A percentile compares a stretch with the other conserved stretches of the same genome.
phyloP scores from a whole-genome alignment of 768 basidiomycete genomes.

The Neoboletus subvelutipes region DNA sequence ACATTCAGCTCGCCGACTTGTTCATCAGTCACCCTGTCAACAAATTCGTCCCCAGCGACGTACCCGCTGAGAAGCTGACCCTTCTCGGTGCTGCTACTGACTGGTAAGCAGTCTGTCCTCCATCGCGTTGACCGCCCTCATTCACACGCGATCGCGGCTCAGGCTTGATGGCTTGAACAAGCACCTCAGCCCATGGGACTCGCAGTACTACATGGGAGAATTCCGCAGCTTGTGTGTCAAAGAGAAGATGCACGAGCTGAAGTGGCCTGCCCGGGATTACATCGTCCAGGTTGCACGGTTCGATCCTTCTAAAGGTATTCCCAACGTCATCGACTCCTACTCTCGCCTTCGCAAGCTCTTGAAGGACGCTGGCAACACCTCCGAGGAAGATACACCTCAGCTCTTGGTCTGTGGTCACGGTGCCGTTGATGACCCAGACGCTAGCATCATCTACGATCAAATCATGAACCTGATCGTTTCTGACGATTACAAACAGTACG shows the following conservation, averaged over 20 bases:
- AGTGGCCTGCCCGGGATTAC: slow-evolving; percentile 83
- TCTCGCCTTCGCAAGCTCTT: slow-evolving; percentile 75
- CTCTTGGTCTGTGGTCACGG: slow-evolving; percentile 87
- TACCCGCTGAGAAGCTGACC: slow-evolving; percentile 66
- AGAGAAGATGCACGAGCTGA: slow-evolving; percentile 78
- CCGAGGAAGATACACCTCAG: slow-evolving; percentile 63
- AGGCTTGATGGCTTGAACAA: slow-evolving; percentile 96
- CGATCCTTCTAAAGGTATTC: slow-evolving; percentile 85
- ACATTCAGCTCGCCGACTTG: slow-evolving; percentile 84
- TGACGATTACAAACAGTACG: slow-evolving; percentile 50
- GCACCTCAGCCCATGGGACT: slow-evolving; percentile 75
- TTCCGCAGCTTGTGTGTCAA: slow-evolving; percentile 74
- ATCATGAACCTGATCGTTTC: slow-evolving; percentile 59
- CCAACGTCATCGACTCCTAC: slow-evolving; percentile 85
- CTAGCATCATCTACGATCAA: slow-evolving; percentile 87
- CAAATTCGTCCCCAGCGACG: slow-evolving; percentile 89
- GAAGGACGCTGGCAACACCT: slow-evolving; percentile 40
- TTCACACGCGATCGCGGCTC: slow-evolving; percentile 2
- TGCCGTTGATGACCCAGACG: slow-evolving; percentile 93
- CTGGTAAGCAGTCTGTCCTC: slow-evolving; percentile 51
- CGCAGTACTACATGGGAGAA: slow-evolving; percentile 88
- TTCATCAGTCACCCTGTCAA: slow-evolving; percentile 95
- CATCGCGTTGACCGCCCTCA: slow-evolving; percentile 4
- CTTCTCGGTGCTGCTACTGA: slow-evolving; percentile 84
- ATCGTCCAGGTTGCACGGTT: slow-evolving; percentile 92